Conservation (phyloP, 495 filamentous ascomycete species). For the Talaromyces liani region DNA sequence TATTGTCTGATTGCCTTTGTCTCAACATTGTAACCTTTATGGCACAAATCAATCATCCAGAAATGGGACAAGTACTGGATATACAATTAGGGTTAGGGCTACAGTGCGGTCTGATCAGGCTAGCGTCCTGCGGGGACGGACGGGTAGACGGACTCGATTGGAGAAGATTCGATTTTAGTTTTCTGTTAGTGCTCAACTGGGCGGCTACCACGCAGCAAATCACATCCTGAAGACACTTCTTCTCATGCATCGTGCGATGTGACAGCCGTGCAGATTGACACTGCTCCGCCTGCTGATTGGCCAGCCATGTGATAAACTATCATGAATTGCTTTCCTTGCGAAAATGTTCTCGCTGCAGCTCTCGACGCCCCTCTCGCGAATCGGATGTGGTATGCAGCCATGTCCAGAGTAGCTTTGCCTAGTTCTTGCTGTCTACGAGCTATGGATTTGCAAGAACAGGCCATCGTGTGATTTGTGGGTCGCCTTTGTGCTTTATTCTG, state of each 20-base stretch:
- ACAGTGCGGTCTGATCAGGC: background rate
- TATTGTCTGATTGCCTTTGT: background rate
- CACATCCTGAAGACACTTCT: conserved; percentile 1
- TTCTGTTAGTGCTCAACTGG: conserved; percentile 4
- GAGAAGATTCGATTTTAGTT: background rate
- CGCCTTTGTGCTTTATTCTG: background rate
- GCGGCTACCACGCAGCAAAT: conserved; percentile 6
- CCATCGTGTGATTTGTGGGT: background rate
- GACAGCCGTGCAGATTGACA: conserved; percentile 7
- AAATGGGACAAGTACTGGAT: background rate
- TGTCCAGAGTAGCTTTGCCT: background rate
- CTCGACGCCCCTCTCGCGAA: background rate
- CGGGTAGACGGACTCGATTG: background rate
- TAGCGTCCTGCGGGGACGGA: conserved; percentile 1
- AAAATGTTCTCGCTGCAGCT: background rate
- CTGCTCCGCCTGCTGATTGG: conserved; percentile 1
- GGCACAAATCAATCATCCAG: background rate
- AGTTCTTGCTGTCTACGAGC: background rate
- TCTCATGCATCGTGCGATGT: conserved; percentile 4
- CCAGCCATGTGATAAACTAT: background rate
- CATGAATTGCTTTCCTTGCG: background rate
- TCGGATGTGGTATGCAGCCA: background rate
- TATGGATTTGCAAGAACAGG: background rate
- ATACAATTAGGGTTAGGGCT: background rate
- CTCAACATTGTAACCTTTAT: background rate